Evolutionary conservation across 306 rosid genomes (phyloP), one percentile per base, ranked within the genome.

Genomic region (Cicer cuneatum): DNA sequence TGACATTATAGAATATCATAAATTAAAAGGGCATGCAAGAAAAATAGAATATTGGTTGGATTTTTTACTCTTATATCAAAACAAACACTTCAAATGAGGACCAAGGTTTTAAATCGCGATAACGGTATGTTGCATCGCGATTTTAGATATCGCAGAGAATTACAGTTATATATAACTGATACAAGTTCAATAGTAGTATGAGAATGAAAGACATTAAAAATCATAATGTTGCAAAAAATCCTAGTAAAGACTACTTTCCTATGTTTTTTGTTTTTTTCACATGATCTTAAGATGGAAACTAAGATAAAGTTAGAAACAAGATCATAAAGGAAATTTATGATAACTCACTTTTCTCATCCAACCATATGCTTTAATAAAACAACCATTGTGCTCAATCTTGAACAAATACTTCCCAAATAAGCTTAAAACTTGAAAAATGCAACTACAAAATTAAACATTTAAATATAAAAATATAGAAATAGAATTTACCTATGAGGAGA

Each of bases 401-500:
- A 72, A 33, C 43, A 40, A 66, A 59, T 10, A 12, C 48, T 29
- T 13, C 16, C 54, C 39, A 8, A 49, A 56, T 12, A 66, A 6
- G 70, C n/a, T 14, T 29, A 24, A 64, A 66, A 24, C 49, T 3
- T 39, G 42, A 64, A 71, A 71, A 53, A 56, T 24, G 66, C 53
- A 16, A 74, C 41, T 67, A 48, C 4, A 68, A 33, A 38, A 57
- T 9, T 39, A 63, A 62, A 14, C 12, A 7, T 8, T 12, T 6
- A 60, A 1, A 8, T 11, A 70, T 8, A 45, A 61, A 77, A n/a
- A 16, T 1, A 21, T 0, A 40, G 5, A 59, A 2, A 39, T 9
- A 49, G 4, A 24, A 24, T 24, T 73, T 83, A 94, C 98, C 96
- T 85, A 87, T 88, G 66, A 94, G 97, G 5, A 94, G 97, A 85